Percentiles rank a stretch among this genome's conserved stretches.
These are phyloP conservation scores for Penicilliopsis zonata DNA, from an alignment of 495 filamentous ascomycete genomes.

Conservation along the genomic window DNA sequence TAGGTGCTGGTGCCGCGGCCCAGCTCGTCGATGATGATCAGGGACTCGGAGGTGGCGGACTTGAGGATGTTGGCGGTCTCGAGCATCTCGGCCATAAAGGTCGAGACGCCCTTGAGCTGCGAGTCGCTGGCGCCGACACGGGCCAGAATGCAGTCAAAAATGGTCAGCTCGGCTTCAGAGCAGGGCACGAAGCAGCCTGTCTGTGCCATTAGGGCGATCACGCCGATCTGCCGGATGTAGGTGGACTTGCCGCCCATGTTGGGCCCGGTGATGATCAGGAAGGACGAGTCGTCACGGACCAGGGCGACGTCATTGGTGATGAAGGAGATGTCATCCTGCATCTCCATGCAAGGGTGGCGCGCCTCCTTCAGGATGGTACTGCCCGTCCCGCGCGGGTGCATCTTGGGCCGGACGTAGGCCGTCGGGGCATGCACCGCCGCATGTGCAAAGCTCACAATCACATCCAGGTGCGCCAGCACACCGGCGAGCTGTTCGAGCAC, in stretches of 20 bases:
- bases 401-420: conserved; percentile 80
- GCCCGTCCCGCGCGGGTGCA: conserved; percentile 85
- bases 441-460: conserved; percentile 92
- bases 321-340: conserved; percentile 97
- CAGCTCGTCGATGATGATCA: conserved; percentile 99
- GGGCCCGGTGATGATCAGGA: conserved; percentile 94
- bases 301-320: conserved; percentile 95
- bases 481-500: conserved; percentile 84
- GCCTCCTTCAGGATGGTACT: conserved; percentile 85
- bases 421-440: conserved; percentile 87
- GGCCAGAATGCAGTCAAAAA: conserved; percentile 97
- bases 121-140: conserved; percentile 92
- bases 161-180: conserved; percentile 76
- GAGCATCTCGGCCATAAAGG: conserved; percentile 99
- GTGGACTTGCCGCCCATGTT: conserved; percentile 99
- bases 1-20: conserved; percentile 96
- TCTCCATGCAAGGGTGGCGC: conserved; percentile 96
- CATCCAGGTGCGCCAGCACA: conserved; percentile 87
- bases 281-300: conserved; percentile 67
- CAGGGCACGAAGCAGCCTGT: conserved; percentile 95
- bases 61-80: conserved; percentile 98
- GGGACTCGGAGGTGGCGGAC: conserved; percentile 80
- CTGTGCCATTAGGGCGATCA: conserved; percentile 96
- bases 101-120: conserved; percentile 95
- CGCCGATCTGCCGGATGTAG: conserved; percentile 95